phyloP scores from a whole-genome alignment of 371 early-diverging fungal species.

The Apophysomyces variabilis region DNA sequence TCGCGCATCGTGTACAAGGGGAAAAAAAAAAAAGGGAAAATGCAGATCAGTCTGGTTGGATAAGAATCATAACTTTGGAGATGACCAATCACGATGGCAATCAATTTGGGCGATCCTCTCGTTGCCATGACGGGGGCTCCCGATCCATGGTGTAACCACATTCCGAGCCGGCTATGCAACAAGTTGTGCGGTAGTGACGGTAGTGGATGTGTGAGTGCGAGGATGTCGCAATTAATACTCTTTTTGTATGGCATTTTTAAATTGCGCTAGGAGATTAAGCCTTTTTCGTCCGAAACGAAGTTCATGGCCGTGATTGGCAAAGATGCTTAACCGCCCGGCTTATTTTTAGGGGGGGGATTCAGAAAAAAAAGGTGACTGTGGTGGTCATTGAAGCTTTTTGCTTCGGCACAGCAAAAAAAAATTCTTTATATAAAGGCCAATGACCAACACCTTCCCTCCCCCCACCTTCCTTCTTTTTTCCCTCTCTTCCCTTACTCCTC shows the following conservation, averaged over 20 bases:
- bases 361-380: constrained; percentile 3
- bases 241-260: constrained; percentile 1
- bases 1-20: background rate
- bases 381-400: constrained; percentile 5
- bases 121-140: background rate
- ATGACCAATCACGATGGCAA: background rate
- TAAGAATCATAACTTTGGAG: background rate
- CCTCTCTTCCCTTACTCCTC: background rate
- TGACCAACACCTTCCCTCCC: constrained; percentile 7
- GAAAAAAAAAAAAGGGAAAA: background rate
- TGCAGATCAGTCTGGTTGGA: background rate
- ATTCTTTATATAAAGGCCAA: constrained; percentile 9
- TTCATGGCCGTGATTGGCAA: constrained; percentile 10
- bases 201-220: too few relatives aligned
- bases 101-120: background rate
- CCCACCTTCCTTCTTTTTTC: constrained; percentile 1
- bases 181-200: too few relatives aligned
- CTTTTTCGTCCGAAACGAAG: constrained; percentile 12
- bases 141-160: constrained; percentile 6
- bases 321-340: constrained; percentile 5
- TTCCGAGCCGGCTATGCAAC: background rate
- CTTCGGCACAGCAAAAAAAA: constrained; percentile 12
- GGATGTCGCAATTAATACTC: background rate
- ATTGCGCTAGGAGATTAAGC: constrained; percentile 10
- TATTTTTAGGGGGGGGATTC: constrained; percentile 3